Evolutionary conservation across 2,329 filamentous ascomycete species (phyloP).

Genomic region (Dryadomyces quercivorus): DNA sequence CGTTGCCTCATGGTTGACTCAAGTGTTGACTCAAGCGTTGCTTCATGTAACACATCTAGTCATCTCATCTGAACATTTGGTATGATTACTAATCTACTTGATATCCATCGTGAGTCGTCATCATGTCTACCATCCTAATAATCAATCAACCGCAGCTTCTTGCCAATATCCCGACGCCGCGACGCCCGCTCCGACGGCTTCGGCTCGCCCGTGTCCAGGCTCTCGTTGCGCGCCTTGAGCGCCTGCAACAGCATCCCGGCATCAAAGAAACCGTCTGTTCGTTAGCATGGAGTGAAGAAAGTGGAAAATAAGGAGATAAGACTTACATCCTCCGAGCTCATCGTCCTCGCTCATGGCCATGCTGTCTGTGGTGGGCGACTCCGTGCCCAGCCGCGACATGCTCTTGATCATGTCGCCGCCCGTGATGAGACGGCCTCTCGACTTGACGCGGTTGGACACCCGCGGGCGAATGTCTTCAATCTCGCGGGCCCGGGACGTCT

Average conservation of each 20-base stretch:
- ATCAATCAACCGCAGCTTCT: slow-evolving; percentile 59
- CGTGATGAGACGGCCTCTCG: slow-evolving; percentile 60
- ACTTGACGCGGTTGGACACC: slow-evolving; percentile 44
- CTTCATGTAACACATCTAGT: no score
- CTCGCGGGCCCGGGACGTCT: slow-evolving; percentile 38
- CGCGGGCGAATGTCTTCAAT: slow-evolving; percentile 30
- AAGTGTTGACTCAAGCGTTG: no score
- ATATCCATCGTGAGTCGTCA: no score
- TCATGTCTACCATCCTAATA: slow-evolving; percentile 35
- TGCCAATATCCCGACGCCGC: slow-evolving; percentile 55
- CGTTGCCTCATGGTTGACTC: no score
- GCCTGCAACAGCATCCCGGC: slow-evolving; percentile 88
- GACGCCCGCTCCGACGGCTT: slow-evolving; percentile 48
- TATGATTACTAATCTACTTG: no score
- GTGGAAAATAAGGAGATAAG: no score
- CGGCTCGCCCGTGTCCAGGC: slow-evolving; percentile 35
- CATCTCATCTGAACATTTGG: no score
- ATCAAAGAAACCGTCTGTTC: slow-evolving; percentile 91
- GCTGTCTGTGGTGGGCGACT: slow-evolving; percentile 57
- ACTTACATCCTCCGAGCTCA: slow-evolving; percentile 83
- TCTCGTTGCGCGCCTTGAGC: slow-evolving; percentile 58
- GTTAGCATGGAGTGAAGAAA: no score
- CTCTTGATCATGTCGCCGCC: slow-evolving; percentile 34
- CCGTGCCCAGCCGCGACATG: slow-evolving; percentile 20
- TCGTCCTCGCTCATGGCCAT: slow-evolving; percentile 69